Evolutionary conservation across 2,329 filamentous ascomycete genomes (phyloP).

Genomic region (Sordariomycetes sp.): DNA sequence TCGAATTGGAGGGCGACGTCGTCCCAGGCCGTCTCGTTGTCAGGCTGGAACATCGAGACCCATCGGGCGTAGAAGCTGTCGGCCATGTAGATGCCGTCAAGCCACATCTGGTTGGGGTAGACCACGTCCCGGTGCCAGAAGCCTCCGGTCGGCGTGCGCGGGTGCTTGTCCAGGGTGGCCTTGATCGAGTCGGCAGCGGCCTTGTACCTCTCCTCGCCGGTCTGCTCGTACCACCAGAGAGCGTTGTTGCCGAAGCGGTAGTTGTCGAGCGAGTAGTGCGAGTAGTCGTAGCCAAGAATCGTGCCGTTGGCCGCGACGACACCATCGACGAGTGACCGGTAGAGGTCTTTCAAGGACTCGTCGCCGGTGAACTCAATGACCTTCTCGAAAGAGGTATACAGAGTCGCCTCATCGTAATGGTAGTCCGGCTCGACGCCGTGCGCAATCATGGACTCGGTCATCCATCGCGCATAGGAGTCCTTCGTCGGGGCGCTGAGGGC

Average conservation of each 20-base stretch:
- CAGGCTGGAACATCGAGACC: constrained; percentile 20
- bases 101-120: constrained; percentile 45
- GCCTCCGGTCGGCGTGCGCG: constrained; percentile 36
- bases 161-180: constrained; percentile 32
- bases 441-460: constrained; percentile 37
- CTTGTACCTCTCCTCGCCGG: constrained; percentile 34
- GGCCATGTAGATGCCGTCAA: constrained; percentile 43
- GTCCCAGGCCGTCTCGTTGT: constrained; percentile 27
- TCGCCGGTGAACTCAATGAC: constrained; percentile 32
- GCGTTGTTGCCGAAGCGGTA: constrained; percentile 42
- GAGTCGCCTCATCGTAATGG: constrained; percentile 32
- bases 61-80: constrained; percentile 30
- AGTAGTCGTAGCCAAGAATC: constrained; percentile 32
- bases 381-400: constrained; percentile 36
- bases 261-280: constrained; percentile 38
- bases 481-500: no score
- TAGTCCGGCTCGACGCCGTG: constrained; percentile 26
- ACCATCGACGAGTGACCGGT: constrained; percentile 32
- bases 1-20: constrained; percentile 33
- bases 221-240: constrained; percentile 34
- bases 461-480: constrained; percentile 18
- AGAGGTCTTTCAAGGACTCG: constrained; percentile 29
- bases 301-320: constrained; percentile 37
- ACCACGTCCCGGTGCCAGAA: constrained; percentile 40
- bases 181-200: constrained; percentile 30